Evolutionary conservation across 2,329 filamentous ascomycete genomes (phyloP), one percentile per base, ranked within the genome.

Genomic region (Fonsecaea nubica): DNA sequence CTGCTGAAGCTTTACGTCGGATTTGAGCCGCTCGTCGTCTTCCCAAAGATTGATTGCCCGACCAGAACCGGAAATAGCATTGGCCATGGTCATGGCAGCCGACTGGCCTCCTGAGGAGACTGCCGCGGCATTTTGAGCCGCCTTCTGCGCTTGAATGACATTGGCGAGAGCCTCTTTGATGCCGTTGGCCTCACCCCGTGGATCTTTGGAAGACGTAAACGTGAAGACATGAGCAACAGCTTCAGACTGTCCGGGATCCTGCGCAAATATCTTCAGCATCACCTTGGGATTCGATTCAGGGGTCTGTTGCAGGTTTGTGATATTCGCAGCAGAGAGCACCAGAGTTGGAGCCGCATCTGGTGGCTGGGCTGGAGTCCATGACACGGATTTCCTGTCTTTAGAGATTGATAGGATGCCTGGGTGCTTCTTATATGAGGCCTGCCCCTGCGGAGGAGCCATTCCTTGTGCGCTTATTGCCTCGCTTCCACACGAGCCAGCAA

Each of bases 271-370:
- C 78, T 95, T 97, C 66, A 98, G 86, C 85, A 97, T 97, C 61
- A 96, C 93, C 83, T 97, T 97, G 18, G 92, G 83, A 40, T 88
- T 89, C n/a, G 85, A 89, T 67, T 92, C 92, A 12, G 95, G 93
- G 0, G 95, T 98, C 78, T 98, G 94, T 78, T 99, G 94, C 57
- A 99, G 87, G 80, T 98, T 97, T 58, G 90, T 92, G 75, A 98
- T 94, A 73, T 90, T 90, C 63, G 86, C 81, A 62, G 97, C 86
- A 7, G 86, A 80, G 65, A 98, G 85, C 0, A 87, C 89, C 67
- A 97, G 81, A 32, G 85, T 82, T 3, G 91, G 85, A 61, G 88
- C 83, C 2, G 88, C 86, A 62, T 83, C 84, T 21, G 83, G 80
- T 38, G 86, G 85, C 54, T 85, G 85, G 62, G 87, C 84, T 9